Conservation (phyloP, 2,329 filamentous ascomycete species). For the Chrysoporthe puriensis region DNA sequence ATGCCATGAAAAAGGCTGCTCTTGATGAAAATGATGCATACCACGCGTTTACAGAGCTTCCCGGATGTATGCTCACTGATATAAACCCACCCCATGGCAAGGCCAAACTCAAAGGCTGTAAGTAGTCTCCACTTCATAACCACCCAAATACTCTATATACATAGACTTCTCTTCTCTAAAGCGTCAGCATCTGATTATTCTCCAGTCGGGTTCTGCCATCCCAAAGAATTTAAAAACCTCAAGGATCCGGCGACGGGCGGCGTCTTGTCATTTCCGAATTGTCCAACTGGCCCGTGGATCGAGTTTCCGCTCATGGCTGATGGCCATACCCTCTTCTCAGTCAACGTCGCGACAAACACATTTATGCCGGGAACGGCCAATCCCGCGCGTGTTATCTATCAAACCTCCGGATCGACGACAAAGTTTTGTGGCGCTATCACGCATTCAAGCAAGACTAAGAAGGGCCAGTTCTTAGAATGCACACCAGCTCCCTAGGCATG, state of each 20-base stretch:
- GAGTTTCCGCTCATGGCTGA: constrained; percentile 5
- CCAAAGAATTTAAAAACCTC: constrained; percentile 4
- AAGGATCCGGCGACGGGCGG: background rate
- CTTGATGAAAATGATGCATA: background rate
- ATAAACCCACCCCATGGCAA: background rate
- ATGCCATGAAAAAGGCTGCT: background rate
- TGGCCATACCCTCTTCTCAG: background rate
- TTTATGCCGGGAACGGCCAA: background rate
- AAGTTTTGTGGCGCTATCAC: constrained; percentile 7
- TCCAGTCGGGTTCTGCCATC: background rate
- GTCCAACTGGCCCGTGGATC: constrained; percentile 5
- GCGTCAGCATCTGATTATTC: background rate
- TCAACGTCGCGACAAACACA: background rate
- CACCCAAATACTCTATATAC: background rate
- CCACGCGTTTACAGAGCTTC: background rate
- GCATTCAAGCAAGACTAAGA: background rate
- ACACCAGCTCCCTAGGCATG: background rate
- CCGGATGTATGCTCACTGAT: background rate
- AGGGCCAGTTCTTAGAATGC: background rate
- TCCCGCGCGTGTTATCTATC: constrained; percentile 1
- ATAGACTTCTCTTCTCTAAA: background rate
- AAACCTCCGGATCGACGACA: background rate
- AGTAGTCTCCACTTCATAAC: background rate
- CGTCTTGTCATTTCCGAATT: background rate
- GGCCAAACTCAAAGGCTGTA: background rate